Conservation (phyloP, 2,329 filamentous ascomycete genomes). For the Beauveria bassiana region DNA sequence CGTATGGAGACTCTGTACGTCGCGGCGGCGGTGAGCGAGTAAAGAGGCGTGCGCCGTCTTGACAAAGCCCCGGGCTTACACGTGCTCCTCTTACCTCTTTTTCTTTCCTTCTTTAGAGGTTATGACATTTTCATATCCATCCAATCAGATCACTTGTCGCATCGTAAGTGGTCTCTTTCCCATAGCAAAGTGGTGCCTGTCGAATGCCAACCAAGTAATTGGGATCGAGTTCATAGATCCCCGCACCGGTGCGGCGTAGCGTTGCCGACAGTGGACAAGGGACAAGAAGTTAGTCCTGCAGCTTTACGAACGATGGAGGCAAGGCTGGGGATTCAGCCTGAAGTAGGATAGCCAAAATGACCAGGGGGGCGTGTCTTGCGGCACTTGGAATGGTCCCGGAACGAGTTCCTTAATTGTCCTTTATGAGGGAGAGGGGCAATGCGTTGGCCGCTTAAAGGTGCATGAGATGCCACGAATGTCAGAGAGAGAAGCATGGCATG, state of each 20-base stretch:
- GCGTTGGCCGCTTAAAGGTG: neutral
- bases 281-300: neutral
- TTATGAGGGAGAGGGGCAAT: neutral
- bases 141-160: too few relatives aligned
- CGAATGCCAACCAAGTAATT: neutral
- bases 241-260: neutral
- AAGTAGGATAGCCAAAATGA: neutral
- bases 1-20: too few relatives aligned
- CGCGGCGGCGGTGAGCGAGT: too few relatives aligned
- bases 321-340: neutral
- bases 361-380: neutral
- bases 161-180: too few relatives aligned
- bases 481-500: neutral
- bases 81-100: too few relatives aligned
- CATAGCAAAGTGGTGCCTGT: too few relatives aligned
- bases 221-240: neutral
- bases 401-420: neutral
- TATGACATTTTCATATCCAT: too few relatives aligned
- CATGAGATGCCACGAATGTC: neutral
- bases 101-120: too few relatives aligned
- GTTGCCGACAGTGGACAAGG: neutral
- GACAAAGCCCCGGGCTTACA: too few relatives aligned
- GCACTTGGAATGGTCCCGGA: neutral
- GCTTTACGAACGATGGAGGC: neutral
- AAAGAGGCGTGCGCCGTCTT: too few relatives aligned